Conservation (phyloP, 768 basidiomycete species). For the Boletus reticulatus region DNA sequence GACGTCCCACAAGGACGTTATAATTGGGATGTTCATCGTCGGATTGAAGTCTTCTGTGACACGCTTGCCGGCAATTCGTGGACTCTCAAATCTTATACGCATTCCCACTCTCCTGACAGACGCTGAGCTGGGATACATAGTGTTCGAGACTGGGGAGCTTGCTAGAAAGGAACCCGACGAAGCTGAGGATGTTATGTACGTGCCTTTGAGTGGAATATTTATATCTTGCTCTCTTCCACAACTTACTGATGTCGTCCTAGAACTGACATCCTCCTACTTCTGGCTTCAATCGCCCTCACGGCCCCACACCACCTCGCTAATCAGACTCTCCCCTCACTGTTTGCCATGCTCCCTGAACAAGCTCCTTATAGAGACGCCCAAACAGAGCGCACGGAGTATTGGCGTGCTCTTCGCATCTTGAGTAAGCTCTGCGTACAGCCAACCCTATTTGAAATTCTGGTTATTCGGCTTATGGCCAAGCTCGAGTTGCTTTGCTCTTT, state of each 20-base stretch:
- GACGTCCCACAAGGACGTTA: constrained; percentile 67
- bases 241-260: constrained; percentile 34
- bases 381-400: constrained; percentile 58
- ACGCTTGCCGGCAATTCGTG: constrained; percentile 59
- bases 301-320: constrained; percentile 65
- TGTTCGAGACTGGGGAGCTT: constrained; percentile 72
- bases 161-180: constrained; percentile 48
- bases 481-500: constrained; percentile 64
- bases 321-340: constrained; percentile 78
- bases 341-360: constrained; percentile 67
- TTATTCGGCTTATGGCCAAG: constrained; percentile 73
- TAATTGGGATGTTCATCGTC: constrained; percentile 61
- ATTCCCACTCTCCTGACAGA: constrained; percentile 61
- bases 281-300: constrained; percentile 59
- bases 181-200: constrained; percentile 52
- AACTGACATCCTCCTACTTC: constrained; percentile 55
- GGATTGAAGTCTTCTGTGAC: constrained; percentile 54
- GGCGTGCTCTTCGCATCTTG: constrained; percentile 67
- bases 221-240: background rate
- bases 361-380: constrained; percentile 56
- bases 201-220: background rate
- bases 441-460: constrained; percentile 80
- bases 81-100: constrained; percentile 63
- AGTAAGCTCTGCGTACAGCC: constrained; percentile 70
- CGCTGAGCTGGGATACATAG: constrained; percentile 76